A percentile compares a stretch with the other conserved stretches of the same genome.
phyloP scores from a whole-genome alignment of 2,329 filamentous ascomycete species.

The Fusarium decemcellulare region DNA sequence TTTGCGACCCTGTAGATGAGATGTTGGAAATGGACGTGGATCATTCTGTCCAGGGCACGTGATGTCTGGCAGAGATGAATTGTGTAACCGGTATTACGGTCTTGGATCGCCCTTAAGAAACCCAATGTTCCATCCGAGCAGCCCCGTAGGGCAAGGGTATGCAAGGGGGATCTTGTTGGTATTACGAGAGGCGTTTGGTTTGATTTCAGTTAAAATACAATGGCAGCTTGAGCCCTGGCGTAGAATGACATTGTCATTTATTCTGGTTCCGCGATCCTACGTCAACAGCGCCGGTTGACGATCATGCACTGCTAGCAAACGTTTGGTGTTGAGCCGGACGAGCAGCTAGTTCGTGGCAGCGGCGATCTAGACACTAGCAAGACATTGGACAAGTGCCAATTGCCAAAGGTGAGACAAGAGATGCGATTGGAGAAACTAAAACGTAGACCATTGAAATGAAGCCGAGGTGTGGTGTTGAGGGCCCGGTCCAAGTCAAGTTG shows the following conservation, averaged over 20 bases:
- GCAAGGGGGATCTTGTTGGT: too few relatives aligned
- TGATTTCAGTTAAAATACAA: too few relatives aligned
- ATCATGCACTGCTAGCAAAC: constrained; percentile 6
- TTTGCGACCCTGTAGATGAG: not conserved
- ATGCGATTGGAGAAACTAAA: constrained; percentile 22
- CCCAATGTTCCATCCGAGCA: not conserved
- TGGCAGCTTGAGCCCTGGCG: too few relatives aligned
- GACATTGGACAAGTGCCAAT: constrained; percentile 10
- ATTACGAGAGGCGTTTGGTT: too few relatives aligned
- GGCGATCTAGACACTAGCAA: constrained; percentile 29
- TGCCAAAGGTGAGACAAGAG: not conserved
- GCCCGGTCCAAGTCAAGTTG: not conserved
- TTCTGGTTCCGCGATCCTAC: not conserved
- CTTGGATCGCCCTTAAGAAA: not conserved
- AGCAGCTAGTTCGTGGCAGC: constrained; percentile 14
- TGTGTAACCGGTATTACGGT: not conserved
- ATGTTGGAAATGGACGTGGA: not conserved
- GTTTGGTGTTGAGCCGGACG: constrained; percentile 14
- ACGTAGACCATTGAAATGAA: not conserved
- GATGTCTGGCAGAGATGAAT: not conserved
- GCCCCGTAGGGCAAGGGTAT: too few relatives aligned
- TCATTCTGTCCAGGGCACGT: not conserved
- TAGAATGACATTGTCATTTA: not conserved
- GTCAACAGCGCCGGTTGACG: not conserved
- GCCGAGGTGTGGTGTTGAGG: not conserved